Evolutionary conservation across 2,329 filamentous ascomycete genomes (phyloP).

Genomic region (Diaporthe sp.): DNA sequence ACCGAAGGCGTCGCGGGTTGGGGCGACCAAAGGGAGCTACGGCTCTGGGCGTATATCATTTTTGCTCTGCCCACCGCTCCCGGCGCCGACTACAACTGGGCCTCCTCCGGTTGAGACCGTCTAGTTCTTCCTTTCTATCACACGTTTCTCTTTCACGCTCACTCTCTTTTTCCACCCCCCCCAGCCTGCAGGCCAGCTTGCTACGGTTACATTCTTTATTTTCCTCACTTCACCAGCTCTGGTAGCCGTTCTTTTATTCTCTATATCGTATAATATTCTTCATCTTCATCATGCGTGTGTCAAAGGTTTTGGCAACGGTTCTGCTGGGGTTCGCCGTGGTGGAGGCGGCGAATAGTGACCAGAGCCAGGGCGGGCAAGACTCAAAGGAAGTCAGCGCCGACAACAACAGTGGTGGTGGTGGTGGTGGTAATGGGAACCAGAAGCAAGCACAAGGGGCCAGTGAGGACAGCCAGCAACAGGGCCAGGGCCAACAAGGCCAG

Average conservation of each 20-base stretch:
- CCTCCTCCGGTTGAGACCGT: background rate
- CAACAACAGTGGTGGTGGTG: conserved; percentile 22
- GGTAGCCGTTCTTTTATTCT: conserved; percentile 37
- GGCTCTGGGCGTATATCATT: conserved; percentile 14
- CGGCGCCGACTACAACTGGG: conserved; percentile 22
- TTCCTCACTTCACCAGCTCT: conserved; percentile 25
- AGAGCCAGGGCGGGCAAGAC: conserved; percentile 17
- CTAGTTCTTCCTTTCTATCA: conserved; percentile 34
- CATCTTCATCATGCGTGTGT: conserved; percentile 45
- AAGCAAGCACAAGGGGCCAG: conserved; percentile 34
- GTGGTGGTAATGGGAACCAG: conserved; percentile 14
- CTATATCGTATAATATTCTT: conserved; percentile 15
- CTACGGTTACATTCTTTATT: conserved; percentile 24
- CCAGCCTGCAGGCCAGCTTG: conserved; percentile 40
- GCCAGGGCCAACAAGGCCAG: background rate
- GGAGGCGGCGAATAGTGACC: conserved; percentile 42
- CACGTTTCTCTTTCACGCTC: conserved; percentile 14
- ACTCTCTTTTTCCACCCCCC: background rate
- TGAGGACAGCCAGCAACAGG: conserved; percentile 11
- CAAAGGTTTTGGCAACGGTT: conserved; percentile 44
- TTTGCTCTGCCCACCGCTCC: conserved; percentile 25
- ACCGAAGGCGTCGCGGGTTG: conserved; percentile 28
- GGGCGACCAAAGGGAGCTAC: background rate
- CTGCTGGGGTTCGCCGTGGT: conserved; percentile 46
- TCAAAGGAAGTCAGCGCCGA: conserved; percentile 30